Evolutionary conservation across 352 stramenopile genomes (phyloP).

Genomic region (Phytophthora fragariae): DNA sequence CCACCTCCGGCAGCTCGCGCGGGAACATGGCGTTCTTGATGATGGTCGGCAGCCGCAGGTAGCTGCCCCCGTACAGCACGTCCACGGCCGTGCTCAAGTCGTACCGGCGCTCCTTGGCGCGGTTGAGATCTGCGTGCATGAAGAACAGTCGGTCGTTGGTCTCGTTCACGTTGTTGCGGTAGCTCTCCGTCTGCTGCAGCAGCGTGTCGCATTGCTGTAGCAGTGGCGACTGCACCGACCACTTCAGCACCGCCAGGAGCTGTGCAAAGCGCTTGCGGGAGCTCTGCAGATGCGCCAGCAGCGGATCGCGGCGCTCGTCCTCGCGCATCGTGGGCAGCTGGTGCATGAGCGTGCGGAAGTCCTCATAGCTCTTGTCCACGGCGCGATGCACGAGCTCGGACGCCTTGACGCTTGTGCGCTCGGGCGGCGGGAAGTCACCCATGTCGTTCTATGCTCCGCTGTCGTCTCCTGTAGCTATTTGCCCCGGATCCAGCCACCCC

Average conservation of each 20-base stretch:
- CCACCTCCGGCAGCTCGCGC: slow-evolving; percentile 70
- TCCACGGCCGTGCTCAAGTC: slow-evolving; percentile 85
- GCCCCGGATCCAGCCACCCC: slow-evolving; percentile 18
- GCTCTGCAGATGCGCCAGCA: slow-evolving; percentile 69
- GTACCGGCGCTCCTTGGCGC: slow-evolving; percentile 82
- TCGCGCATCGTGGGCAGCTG: slow-evolving; percentile 74
- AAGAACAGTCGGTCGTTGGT: slow-evolving; percentile 88
- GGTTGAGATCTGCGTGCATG: slow-evolving; percentile 84
- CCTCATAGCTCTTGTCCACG: slow-evolving; percentile 87
- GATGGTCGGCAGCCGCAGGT: slow-evolving; percentile 76
- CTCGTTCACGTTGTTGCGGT: slow-evolving; percentile 83
- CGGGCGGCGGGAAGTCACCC: slow-evolving; percentile 75
- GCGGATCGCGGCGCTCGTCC: slow-evolving; percentile 76
- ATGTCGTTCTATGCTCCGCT: slow-evolving; percentile 36
- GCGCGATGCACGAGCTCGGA: slow-evolving; percentile 82
- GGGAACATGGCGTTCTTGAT: slow-evolving; percentile 79
- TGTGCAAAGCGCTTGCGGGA: slow-evolving; percentile 79
- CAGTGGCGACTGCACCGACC: slow-evolving; percentile 86
- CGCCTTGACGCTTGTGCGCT: slow-evolving; percentile 68
- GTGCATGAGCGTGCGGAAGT: slow-evolving; percentile 77
- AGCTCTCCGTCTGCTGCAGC: slow-evolving; percentile 64
- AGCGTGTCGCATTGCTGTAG: slow-evolving; percentile 77
- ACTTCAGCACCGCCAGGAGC: slow-evolving; percentile 82
- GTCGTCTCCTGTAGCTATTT: slow-evolving; percentile 24
- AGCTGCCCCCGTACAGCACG: slow-evolving; percentile 81